Percentiles rank a stretch among this genome's conserved stretches.
These are phyloP conservation scores for Pulicaria dysenterica DNA, from an alignment of 129 eudicot species.

Conservation along the genomic window DNA sequence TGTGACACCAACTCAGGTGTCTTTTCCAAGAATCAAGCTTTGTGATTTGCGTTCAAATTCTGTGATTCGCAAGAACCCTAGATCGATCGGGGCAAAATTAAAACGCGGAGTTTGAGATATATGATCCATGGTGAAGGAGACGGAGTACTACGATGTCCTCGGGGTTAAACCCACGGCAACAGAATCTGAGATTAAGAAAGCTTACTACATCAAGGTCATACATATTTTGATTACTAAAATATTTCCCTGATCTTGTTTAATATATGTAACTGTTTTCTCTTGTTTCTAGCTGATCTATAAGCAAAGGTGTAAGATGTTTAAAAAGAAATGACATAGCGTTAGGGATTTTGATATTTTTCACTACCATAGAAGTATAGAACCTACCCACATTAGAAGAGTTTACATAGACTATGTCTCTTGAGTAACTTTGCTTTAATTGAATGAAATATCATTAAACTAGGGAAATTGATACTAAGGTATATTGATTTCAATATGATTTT, in stretches of 20 bases:
- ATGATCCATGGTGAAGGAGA: constrained; percentile 83
- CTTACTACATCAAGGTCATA: constrained; percentile 87
- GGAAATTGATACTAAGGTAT: constrained; percentile 1
- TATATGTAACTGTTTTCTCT: not conserved
- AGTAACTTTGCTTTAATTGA: constrained; percentile 14
- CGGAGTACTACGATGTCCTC: constrained; percentile 84
- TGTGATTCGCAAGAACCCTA: constrained; percentile 10
- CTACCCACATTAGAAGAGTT: not conserved
- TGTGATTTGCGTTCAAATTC: constrained; percentile 22
- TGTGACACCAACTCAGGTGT: not conserved
- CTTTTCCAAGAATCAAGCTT: constrained; percentile 9
- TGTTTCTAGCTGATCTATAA: not conserved
- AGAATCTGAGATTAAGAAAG: constrained; percentile 89
- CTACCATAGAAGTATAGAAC: too few relatives aligned
- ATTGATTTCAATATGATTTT: not conserved
- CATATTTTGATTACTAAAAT: not conserved
- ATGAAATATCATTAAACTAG: not conserved
- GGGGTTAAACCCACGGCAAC: constrained; percentile 95
- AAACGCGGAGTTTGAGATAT: not conserved
- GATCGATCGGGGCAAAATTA: constrained; percentile 14
- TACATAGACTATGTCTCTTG: not conserved
- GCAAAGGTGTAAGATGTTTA: not conserved
- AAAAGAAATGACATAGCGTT: not conserved
- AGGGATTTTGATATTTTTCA: not conserved
- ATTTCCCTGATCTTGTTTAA: constrained; percentile 16